phyloP scores from a whole-genome alignment of 768 basidiomycete genomes.

The Amylocystis lapponica region DNA sequence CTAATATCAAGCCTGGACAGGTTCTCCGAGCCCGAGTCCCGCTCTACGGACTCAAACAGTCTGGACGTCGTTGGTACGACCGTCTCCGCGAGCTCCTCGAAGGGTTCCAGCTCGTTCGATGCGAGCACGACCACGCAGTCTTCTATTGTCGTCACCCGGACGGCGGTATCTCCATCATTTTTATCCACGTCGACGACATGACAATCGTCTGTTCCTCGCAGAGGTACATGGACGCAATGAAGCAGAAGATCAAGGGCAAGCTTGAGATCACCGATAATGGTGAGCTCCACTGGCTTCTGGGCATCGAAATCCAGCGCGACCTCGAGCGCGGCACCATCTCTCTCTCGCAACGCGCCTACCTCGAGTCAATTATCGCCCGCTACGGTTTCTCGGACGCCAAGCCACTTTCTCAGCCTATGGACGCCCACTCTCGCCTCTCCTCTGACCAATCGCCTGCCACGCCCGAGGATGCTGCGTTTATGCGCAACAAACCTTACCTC shows the following conservation, averaged over 20 bases:
- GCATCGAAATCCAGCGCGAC: conserved; percentile 18
- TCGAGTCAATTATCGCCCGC: conserved; percentile 8
- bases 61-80: conserved; percentile 10
- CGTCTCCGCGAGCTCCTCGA: conserved; percentile 15
- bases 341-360: conserved; percentile 10
- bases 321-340: conserved; percentile 3
- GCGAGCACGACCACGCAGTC: conserved; percentile 8
- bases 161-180: not conserved
- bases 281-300: conserved; percentile 13
- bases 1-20: too few relatives aligned
- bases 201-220: not conserved
- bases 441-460: conserved; percentile 3
- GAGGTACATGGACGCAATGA: too few relatives aligned
- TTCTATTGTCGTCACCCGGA: conserved; percentile 3
- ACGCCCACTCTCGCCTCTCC: conserved; percentile 7
- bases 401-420: conserved; percentile 6
- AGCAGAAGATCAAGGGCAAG: not conserved
- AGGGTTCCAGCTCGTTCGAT: conserved; percentile 6
- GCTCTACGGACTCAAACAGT: conserved; percentile 13
- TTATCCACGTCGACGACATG: conserved; percentile 16
- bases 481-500: conserved; percentile 9
- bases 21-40: too few relatives aligned
- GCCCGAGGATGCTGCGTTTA: not conserved
- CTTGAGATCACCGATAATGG: conserved; percentile 8
- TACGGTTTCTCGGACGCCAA: conserved; percentile 6